Evolutionary conservation across 768 basidiomycete genomes (phyloP).

Genomic region (Boletellus ananas): DNA sequence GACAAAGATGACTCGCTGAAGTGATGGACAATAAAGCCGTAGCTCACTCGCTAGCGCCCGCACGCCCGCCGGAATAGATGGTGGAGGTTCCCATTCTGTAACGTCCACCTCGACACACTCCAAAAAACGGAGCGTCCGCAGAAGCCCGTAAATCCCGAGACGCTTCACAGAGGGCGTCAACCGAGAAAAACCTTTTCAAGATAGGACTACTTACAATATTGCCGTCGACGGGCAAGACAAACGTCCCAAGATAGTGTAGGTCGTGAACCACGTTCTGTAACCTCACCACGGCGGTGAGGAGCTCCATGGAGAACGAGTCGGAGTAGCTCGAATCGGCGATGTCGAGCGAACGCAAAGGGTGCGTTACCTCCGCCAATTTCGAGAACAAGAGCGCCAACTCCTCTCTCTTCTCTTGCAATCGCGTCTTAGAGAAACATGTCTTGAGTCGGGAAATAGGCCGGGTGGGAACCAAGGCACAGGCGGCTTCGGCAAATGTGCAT

Average conservation of each 20-base stretch:
- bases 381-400: conserved; percentile 50
- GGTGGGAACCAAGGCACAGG: conserved; percentile 49
- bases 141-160: conserved; percentile 55
- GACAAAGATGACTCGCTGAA: conserved; percentile 56
- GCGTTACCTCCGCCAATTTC: conserved; percentile 43
- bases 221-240: conserved; percentile 56
- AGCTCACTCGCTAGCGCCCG: conserved; percentile 59
- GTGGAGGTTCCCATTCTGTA: conserved; percentile 61
- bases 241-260: conserved; percentile 59
- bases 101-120: conserved; percentile 61
- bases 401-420: conserved; percentile 43
- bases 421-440: conserved; percentile 62
- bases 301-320: conserved; percentile 50
- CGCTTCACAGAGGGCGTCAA: conserved; percentile 39
- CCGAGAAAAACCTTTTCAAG: not conserved
- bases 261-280: conserved; percentile 33
- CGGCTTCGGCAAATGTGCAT: conserved; percentile 68
- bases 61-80: conserved; percentile 47
- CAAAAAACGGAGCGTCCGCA: conserved; percentile 50
- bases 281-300: conserved; percentile 42
- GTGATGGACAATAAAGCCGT: conserved; percentile 53
- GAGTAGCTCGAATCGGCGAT: conserved; percentile 60
- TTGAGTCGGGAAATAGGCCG: conserved; percentile 62
- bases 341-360: conserved; percentile 49
- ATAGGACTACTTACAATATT: conserved; percentile 23